Evolutionary conservation across 352 stramenopile genomes (phyloP).

Genomic region (Aphanomyces stellatus): DNA sequence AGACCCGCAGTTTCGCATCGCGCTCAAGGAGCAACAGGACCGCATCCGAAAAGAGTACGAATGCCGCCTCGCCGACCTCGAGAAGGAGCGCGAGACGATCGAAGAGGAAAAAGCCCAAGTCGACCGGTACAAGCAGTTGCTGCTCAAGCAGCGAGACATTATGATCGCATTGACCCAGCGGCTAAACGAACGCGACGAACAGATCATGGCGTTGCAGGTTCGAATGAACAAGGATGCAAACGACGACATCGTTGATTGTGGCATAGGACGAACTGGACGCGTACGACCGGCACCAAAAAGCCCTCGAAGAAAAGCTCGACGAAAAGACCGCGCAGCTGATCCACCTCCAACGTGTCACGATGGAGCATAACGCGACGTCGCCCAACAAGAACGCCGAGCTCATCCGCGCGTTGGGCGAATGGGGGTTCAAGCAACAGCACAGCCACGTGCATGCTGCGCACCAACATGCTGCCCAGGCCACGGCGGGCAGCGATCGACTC

Average conservation of each 20-base stretch:
- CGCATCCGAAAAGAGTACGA: slow-evolving; percentile 89
- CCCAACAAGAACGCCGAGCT: slow-evolving; percentile 54
- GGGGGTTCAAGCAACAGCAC: slow-evolving; percentile 23
- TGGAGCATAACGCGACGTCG: slow-evolving; percentile 79
- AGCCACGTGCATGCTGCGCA: neutral
- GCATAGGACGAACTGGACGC: slow-evolving; percentile 89
- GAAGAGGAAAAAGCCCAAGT: slow-evolving; percentile 93
- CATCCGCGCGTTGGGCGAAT: slow-evolving; percentile 55
- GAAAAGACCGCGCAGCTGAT: slow-evolving; percentile 92
- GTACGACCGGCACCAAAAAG: slow-evolving; percentile 88
- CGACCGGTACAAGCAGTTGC: slow-evolving; percentile 92
- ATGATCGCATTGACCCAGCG: slow-evolving; percentile 95
- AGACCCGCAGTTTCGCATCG: slow-evolving; percentile 68
- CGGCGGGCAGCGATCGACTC: slow-evolving; percentile 28
- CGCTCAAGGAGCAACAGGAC: slow-evolving; percentile 86
- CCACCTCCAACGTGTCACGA: slow-evolving; percentile 86
- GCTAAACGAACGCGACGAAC: slow-evolving; percentile 92
- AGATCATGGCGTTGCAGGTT: slow-evolving; percentile 89
- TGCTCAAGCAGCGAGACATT: slow-evolving; percentile 95
- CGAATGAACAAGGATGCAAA: too few species aligned
- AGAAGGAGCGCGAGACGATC: slow-evolving; percentile 91
- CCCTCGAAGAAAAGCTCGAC: slow-evolving; percentile 90
- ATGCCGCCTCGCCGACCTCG: slow-evolving; percentile 83
- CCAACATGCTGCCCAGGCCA: neutral
- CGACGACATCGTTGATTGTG: too few species aligned